Conservation (phyloP, 1,139 yeast genomes). For the Candida tropicalis region DNA sequence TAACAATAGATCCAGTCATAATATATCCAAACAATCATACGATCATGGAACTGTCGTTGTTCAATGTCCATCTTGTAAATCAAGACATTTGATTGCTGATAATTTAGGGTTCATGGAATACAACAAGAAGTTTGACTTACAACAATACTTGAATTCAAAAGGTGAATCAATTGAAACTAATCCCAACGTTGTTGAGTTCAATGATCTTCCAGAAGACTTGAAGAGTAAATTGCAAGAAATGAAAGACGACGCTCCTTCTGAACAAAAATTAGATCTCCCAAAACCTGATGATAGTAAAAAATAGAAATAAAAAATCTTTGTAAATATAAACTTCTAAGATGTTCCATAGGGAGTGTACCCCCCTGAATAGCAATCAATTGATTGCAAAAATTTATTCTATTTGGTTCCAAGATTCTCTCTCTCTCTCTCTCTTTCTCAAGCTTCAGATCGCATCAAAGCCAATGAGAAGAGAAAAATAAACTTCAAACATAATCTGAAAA, state of each 20-base stretch:
- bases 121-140: slow-evolving; percentile 72
- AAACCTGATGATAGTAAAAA: slow-evolving; percentile 12
- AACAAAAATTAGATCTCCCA: slow-evolving; percentile 22
- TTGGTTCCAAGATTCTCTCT: not conserved
- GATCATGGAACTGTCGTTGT: slow-evolving; percentile 83
- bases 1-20: slow-evolving; percentile 79
- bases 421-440: not conserved
- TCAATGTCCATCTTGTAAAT: slow-evolving; percentile 90
- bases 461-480: too few relatives aligned
- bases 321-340: too few relatives aligned
- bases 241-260: slow-evolving; percentile 54
- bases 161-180: slow-evolving; percentile 73
- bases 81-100: slow-evolving; percentile 90
- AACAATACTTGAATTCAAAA: slow-evolving; percentile 74
- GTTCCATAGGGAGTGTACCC: too few relatives aligned
- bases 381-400: slow-evolving; percentile 3
- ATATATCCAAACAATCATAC: slow-evolving; percentile 90
- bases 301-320: too few relatives aligned
- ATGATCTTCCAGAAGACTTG: slow-evolving; percentile 72
- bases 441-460: too few relatives aligned
- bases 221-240: slow-evolving; percentile 52
- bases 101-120: slow-evolving; percentile 76
- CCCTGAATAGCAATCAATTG: slow-evolving; percentile 1
- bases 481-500: not conserved
- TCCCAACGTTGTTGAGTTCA: slow-evolving; percentile 66